Base-by-base conservation (phyloP, 2,329 filamentous ascomycete genomes). In the Arthrobotrys sphaeroides region DNA sequence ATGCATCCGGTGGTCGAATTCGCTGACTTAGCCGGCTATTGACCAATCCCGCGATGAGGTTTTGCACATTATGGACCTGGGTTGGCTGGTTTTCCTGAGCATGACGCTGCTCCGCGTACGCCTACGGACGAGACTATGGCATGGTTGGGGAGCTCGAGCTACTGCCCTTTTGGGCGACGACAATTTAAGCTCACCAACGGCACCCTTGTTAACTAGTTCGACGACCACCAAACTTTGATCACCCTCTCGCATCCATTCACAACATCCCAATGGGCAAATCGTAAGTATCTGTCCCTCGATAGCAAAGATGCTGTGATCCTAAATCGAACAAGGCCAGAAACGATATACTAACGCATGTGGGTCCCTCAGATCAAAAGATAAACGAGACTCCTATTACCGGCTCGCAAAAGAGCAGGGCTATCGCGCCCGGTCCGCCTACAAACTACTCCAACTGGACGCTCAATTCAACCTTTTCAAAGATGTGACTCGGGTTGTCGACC, bases 391-490 rank as follows among this genome's bases (percentile, higher is more conserved):
- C 49, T 99, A 99, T 84, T 99, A 99, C 81, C 89, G 95, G 64
- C 91, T 99, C 6, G 95, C 95, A 16, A 99, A 99, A 84, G 95
- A 99, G 83, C 95, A 99, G 85, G 96, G 96, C 78, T 99, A 95
- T 94, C 91, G 95, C 36, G 95, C 95, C 26, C 88, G 95, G 70
- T 97, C 93, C 78, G 95, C 95, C 6, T 99, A 97, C 85, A 99
- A 99, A 84, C 88, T 99, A 22, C 89, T 99, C 10, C 95, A 99
- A 83, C 89, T 99, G 22, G 94, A 99, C 82, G 93, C 88, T 89
- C 93, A 97, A 84, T 99, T 98, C 84, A 91, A 97, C 80, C 88
- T 99, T 9, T 97, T 99, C 82, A 88, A 91, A 60, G 57, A 90
- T 80, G 94, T 98, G 53, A 94, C 92, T 1, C 88, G 95, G 36